Base-by-base conservation (phyloP, 2,329 filamentous ascomycete species). In the Rhynchosporium graminicola region DNA sequence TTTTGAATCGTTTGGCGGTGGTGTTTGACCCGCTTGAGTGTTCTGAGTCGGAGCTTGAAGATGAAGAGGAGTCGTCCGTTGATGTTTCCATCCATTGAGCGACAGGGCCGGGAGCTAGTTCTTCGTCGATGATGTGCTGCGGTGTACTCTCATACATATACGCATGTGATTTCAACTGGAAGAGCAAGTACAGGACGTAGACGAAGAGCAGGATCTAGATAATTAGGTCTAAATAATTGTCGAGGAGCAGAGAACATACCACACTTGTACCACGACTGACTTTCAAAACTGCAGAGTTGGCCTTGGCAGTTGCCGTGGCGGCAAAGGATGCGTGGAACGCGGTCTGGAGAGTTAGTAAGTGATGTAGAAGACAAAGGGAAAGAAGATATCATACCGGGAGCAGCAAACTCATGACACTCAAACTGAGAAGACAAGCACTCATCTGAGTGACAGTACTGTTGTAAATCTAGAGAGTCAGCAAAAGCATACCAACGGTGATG, bases 361-460 rank as follows among this genome's bases (percentile, higher is more conserved):
- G 20, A 9, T 29, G 29, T 2, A 15, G 20, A 20, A 20, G 20
- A 20, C 20, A 10, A 2, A 33, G 20, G 12, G 15, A 20, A n/a
- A 42, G n/a, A 9, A 8, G 12, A 43, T 4, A 13, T 77, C 84
- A 69, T 77, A 90, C 88, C 0, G 93, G 92, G 12, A 97, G 78
- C 31, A 97, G 83, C 28, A 97, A 80, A 79, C 92, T 97, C 77
- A 91, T 93, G 64, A 96, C 93, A 73, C 90, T 93, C 76, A 97
- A 77, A 80, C 91, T 96, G 69, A 97, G 84, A 70, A 97, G 81
- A 78, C 92, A 96, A 57, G 93, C 93, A 74, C 92, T 97, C 91
- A 97, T 97, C 75, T 97, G 92, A 0, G 92, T 97, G 63, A 97
- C 91, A 28, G 91, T 97, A 77, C 87, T 95, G 78, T 97, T 97